Evolutionary conservation across 176 grass and related monocot genomes (phyloP), one percentile per base, ranked within the genome.

Genomic region (Musa beccarii): DNA sequence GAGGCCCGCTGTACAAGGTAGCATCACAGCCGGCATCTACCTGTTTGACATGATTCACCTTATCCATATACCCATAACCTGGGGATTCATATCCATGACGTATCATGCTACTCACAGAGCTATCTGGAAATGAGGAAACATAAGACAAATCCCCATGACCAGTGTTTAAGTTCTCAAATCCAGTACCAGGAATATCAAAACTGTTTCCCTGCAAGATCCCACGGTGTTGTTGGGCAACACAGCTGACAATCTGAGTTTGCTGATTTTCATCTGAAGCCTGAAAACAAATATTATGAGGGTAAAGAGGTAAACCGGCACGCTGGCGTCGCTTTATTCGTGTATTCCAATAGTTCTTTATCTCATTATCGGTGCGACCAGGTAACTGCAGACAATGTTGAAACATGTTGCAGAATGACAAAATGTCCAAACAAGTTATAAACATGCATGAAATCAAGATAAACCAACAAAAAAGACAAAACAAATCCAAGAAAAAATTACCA

Each of bases 261-360:
- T 55, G 51, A 54, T 73, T 73, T 84, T 87, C 88, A 54, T 72
- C 69, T 53, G 84, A 79, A 34, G 77, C 59, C 54, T 94, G 88
- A 74, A 80, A 79, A 76, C 76, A 79, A 56, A 92, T 23, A 56
- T 81, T 94, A 69, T 88, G 67, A 83, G 90, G 88, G 75, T 99
- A 89, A 52, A 92, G 53, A 50, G 95, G 81, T 72, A 99, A 73
- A 71, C 88, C 86, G 25, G 89, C 89, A 70, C 96, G 83, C 26
- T 91, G 90, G 29, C 81, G 92, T 80, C 96, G 84, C 74, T 99
- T 99, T 80, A 89, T 88, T 72, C 91, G 82, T 74, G 96, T 99
- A 71, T 99, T 99, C 96, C 96, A 99, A 64, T 89, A 99, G 83
- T 99, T 99, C 71, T 99, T 99, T 83, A 99, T 99, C 81, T 99